Base-by-base conservation (phyloP, 2,329 filamentous ascomycete genomes). In the Huntiella omanensis region DNA sequence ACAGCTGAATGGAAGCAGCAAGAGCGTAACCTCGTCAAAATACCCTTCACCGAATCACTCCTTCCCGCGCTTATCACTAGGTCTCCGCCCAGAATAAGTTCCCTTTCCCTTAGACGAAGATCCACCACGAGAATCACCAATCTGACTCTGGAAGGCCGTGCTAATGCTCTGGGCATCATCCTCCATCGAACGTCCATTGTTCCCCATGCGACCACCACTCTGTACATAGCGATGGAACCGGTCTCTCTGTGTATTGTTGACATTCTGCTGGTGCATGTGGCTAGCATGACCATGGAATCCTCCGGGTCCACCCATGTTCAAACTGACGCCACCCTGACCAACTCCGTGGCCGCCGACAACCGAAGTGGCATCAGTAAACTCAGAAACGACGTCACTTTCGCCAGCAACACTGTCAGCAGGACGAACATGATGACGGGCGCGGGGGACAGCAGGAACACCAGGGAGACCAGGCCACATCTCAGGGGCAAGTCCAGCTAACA, bases 141-240 rank as follows among this genome's bases (percentile, higher is more conserved):
- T 77, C 63, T 96, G 91, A 65, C 86, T 95, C 51, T 88, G 87
- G 65, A 96, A 98, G 42, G 87, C 87, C 45, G 91, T 96, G 58
- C 85, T 94, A 56, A 96, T 77, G 62, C 88, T 96, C 64, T 91
- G 85, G 57, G 91, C 85, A 59, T 96, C 91, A 54, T 98, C 91
- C 54, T 98, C 91, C 51, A 80, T 76, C 45, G 68, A 70, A 55
- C 79, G 80, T 45, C 74, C 78, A 57, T 75, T 84, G 45, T 79
- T 75, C 12, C 39, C 34, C 52, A 75, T 68, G 43, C 83, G 81
- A 7, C 80, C 78, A 50, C 80, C 81, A 54, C 79, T 85, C 61
- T 96, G 91, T 22, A 95, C 84, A 56, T 94, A 96, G 54, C 91
- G 82, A 65, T 91, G 92, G 51, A 98, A 71, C 41, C 91, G 84